Base-by-base conservation (phyloP, 352 stramenopile genomes). In the Pythium brassicae region DNA sequence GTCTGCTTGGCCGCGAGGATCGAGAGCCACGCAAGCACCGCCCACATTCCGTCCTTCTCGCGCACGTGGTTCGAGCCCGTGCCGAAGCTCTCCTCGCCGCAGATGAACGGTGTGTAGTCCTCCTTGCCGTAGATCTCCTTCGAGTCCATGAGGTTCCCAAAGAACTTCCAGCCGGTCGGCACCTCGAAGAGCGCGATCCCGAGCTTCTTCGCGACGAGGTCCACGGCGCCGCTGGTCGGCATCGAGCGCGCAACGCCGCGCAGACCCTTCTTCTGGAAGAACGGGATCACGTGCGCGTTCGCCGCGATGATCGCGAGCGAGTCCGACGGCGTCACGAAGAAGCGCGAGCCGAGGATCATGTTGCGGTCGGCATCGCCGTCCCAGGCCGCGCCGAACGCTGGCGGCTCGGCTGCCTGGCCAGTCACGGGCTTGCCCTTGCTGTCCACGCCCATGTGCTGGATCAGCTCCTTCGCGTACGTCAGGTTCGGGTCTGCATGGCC, bases 161-260 rank as follows among this genome's bases (percentile, higher is more conserved):
- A 99, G 76, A 99, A 99, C 81, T 99, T 99, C 97, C 97, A 99
- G 50, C 97, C 97, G 29, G 97, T 99, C 20, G 97, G 97, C 37
- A 98, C 98, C 58, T 98, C 95, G 70, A 99, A 99, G 53, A 95
- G 91, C 17, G 87, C 82, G 59, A 99, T 97, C 48, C 85, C 86
- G 43, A 98, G 75, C 66, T 96, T 96, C 72, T 96, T 86, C 8
- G 96, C 96, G 37, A 99, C 97, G 20, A 97, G 83, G 77, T 99
- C 97, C 26, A 99, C 84, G 27, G 97, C 97, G 35, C 89, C 95
- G 43, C 90, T 98, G 25, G 96, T 99, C 19, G 97, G 97, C 97
- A 99, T 99, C 27, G 95, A 99, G 47, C 97, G 88, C 48, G 97
- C 97, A 17, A 98, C 96, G 55, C 94, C 96, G 35, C 93, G 92